Percentiles rank a stretch among this genome's conserved stretches.
Conservation (phyloP, 768 basidiomycete genomes). For the Neoboletus brunneissimus region DNA sequence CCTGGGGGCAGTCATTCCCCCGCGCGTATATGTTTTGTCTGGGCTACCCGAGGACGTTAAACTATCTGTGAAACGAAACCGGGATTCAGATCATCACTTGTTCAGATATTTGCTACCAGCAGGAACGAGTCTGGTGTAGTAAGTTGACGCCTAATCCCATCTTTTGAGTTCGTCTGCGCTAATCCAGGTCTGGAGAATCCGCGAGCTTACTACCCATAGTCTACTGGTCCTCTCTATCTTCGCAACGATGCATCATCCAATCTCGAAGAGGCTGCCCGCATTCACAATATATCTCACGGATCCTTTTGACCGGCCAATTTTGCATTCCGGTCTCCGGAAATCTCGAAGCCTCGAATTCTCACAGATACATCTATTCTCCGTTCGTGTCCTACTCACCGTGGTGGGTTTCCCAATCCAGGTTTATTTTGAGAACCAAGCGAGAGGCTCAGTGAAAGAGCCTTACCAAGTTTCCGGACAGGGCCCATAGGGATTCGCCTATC, state of each 20-base stretch:
- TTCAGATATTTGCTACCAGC: background rate
- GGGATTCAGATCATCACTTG: background rate
- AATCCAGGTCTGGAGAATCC: background rate
- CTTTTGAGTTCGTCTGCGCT: background rate
- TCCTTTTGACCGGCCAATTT: background rate
- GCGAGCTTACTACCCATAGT: background rate
- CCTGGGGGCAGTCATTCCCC: background rate
- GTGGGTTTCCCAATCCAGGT: background rate
- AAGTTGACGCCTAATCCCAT: background rate
- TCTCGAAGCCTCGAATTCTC: background rate
- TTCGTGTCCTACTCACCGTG: background rate
- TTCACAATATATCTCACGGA: too few species aligned
- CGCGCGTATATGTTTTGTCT: background rate
- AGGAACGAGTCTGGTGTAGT: background rate
- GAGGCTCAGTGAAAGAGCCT: background rate
- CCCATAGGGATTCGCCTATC: too few species aligned
- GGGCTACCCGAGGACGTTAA: background rate
- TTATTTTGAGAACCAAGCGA: background rate
- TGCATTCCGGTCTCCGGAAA: background rate
- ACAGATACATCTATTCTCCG: background rate
- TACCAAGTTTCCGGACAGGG: background rate
- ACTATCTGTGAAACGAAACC: background rate
- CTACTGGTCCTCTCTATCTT: background rate
- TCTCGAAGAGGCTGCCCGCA: background rate
- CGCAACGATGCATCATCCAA: background rate